phyloP scores from a whole-genome alignment of 2,329 filamentous ascomycete genomes.

The Xylariaceae sp. region DNA sequence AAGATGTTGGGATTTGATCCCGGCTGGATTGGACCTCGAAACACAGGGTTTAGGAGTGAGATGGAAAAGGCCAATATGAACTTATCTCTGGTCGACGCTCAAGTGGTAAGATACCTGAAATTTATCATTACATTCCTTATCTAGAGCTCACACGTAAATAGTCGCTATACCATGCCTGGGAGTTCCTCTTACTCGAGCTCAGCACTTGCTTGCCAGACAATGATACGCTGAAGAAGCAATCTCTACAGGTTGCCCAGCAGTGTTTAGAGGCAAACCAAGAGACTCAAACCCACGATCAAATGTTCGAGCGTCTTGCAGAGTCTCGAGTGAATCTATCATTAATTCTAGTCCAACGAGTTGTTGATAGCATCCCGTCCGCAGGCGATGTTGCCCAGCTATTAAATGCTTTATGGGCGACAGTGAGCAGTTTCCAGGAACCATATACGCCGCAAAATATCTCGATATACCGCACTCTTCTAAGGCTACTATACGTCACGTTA shows the following conservation, averaged over 20 bases:
- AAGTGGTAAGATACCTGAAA: slow-evolving; percentile 70
- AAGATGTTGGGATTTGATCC: slow-evolving; percentile 78
- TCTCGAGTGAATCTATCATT: slow-evolving; percentile 81
- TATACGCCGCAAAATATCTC: slow-evolving; percentile 59
- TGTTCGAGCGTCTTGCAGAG: slow-evolving; percentile 81
- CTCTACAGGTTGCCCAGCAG: slow-evolving; percentile 76
- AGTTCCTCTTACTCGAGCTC: slow-evolving; percentile 83
- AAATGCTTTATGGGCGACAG: slow-evolving; percentile 56
- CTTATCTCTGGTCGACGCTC: slow-evolving; percentile 87
- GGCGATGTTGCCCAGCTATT: slow-evolving; percentile 60
- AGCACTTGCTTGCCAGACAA: slow-evolving; percentile 66
- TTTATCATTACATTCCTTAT: background rate
- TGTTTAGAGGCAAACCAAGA: slow-evolving; percentile 80
- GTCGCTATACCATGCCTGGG: slow-evolving; percentile 88
- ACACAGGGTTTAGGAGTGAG: slow-evolving; percentile 80
- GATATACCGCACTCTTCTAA: slow-evolving; percentile 84
- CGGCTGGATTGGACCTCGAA: slow-evolving; percentile 73
- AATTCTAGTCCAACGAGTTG: slow-evolving; percentile 79
- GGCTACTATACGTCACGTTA: slow-evolving; percentile 82
- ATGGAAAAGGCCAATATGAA: slow-evolving; percentile 89
- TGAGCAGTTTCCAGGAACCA: slow-evolving; percentile 60
- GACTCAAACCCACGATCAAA: slow-evolving; percentile 73
- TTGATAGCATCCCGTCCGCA: slow-evolving; percentile 59
- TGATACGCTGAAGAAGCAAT: slow-evolving; percentile 66
- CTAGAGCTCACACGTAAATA: slow-evolving; percentile 45